phyloP scores from a whole-genome alignment of 331 rosid species.

The Phaseolus coccineus region DNA sequence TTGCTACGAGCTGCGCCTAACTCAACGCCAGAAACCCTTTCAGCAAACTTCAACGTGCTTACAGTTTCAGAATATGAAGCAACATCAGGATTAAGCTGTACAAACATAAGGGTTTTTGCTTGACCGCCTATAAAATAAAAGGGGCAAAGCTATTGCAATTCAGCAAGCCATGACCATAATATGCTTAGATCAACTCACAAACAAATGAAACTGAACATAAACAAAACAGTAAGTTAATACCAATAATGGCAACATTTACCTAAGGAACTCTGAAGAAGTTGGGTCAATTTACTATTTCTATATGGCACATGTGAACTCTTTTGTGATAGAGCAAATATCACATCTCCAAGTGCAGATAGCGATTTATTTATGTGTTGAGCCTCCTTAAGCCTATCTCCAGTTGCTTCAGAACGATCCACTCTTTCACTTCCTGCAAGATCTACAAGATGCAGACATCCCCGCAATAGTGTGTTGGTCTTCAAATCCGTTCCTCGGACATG shows the following conservation, averaged over 20 bases:
- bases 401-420: constrained; percentile 95
- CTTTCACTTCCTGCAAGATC: constrained; percentile 99
- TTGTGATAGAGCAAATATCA: constrained; percentile 90
- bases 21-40: constrained; percentile 98
- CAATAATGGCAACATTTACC: constrained; percentile 59
- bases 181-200: constrained; percentile 13
- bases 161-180: constrained; percentile 33
- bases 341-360: constrained; percentile 97
- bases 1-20: constrained; percentile 97
- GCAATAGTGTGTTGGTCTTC: constrained; percentile 79
- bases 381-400: constrained; percentile 98
- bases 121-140: constrained; percentile 78
- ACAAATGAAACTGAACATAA: constrained; percentile 23
- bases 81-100: constrained; percentile 91
- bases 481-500: constrained; percentile 93
- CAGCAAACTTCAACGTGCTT: constrained; percentile 98
- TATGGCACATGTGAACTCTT: constrained; percentile 90
- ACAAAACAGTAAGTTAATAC: constrained; percentile 15
- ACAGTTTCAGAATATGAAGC: constrained; percentile 90
- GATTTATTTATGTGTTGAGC: constrained; percentile 97
- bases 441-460: constrained; percentile 91
- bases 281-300: constrained; percentile 97
- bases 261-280: constrained; percentile 96
- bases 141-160: constrained; percentile 28
- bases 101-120: constrained; percentile 99